phyloP scores from a whole-genome alignment of 345 rosid species.

The Heritiera littoralis region DNA sequence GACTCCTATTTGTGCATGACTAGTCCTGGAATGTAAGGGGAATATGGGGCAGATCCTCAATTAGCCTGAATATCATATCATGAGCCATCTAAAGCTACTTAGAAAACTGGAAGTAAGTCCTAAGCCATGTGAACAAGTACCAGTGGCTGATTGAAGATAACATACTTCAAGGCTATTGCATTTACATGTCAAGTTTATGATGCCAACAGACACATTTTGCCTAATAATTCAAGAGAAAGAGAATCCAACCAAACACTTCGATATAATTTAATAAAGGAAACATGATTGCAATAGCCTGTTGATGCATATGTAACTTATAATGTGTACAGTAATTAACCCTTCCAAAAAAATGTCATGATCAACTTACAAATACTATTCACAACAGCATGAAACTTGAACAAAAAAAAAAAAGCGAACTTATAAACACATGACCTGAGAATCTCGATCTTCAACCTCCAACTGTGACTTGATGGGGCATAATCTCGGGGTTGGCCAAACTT shows the following conservation, averaged over 20 bases:
- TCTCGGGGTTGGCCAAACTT: slow-evolving; percentile 45
- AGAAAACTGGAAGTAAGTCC: background rate
- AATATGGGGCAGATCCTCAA: background rate
- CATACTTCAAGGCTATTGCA: background rate
- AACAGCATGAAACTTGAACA: slow-evolving; percentile 31
- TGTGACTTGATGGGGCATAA: slow-evolving; percentile 51
- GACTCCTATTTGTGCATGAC: background rate
- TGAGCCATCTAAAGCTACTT: background rate
- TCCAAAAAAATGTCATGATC: slow-evolving; percentile 27
- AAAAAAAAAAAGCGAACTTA: slow-evolving; percentile 9
- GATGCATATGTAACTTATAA: slow-evolving; percentile 28
- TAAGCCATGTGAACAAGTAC: background rate
- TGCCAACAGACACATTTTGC: background rate
- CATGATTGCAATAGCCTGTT: slow-evolving; percentile 32
- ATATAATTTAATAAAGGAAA: slow-evolving; percentile 21
- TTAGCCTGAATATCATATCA: background rate
- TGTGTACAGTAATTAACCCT: slow-evolving; percentile 13
- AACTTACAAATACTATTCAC: slow-evolving; percentile 43
- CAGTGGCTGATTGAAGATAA: background rate
- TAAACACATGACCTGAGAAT: slow-evolving; percentile 22
- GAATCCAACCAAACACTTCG: slow-evolving; percentile 16
- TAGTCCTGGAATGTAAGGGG: background rate
- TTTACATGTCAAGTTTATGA: background rate
- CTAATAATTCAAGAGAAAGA: background rate
- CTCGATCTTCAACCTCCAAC: slow-evolving; percentile 59